phyloP scores from a whole-genome alignment of 441 rosid species.

The Cnidoscolus chayamansa region DNA sequence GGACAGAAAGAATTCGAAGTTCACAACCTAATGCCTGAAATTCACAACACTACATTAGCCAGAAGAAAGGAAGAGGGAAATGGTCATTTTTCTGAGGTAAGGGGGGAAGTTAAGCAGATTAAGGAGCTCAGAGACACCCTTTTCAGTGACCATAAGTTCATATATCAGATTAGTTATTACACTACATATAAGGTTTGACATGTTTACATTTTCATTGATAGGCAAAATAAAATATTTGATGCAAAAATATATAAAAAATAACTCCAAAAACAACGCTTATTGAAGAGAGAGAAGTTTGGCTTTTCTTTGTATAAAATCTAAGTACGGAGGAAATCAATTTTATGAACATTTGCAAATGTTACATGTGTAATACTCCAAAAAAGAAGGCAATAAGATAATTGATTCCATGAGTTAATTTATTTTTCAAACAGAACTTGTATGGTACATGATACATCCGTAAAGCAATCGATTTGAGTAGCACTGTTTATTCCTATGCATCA shows the following conservation, averaged over 20 bases:
- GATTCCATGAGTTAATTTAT: not conserved
- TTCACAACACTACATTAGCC: not conserved
- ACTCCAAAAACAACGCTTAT: not conserved
- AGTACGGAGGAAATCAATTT: not conserved
- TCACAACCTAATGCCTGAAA: slow-evolving; percentile 9
- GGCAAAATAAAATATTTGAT: not conserved
- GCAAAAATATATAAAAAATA: not conserved
- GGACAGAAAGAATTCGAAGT: not conserved
- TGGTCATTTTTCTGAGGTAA: too few relatives aligned
- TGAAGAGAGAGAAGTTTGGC: not conserved
- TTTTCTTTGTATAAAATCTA: not conserved
- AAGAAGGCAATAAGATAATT: not conserved
- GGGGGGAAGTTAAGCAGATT: not conserved
- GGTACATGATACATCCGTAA: not conserved
- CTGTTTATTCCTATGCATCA: not conserved
- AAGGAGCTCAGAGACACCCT: not conserved
- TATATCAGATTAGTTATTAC: not conserved
- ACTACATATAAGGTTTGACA: not conserved
- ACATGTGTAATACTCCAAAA: not conserved
- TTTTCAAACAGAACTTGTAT: not conserved
- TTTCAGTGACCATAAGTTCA: not conserved
- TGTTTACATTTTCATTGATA: not conserved
- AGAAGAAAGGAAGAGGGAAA: not conserved
- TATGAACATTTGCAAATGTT: not conserved
- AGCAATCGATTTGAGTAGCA: not conserved